A percentile compares a stretch with the other conserved stretches of the same genome.
Conservation (phyloP, 768 basidiomycete species). For the Russula abietina region DNA sequence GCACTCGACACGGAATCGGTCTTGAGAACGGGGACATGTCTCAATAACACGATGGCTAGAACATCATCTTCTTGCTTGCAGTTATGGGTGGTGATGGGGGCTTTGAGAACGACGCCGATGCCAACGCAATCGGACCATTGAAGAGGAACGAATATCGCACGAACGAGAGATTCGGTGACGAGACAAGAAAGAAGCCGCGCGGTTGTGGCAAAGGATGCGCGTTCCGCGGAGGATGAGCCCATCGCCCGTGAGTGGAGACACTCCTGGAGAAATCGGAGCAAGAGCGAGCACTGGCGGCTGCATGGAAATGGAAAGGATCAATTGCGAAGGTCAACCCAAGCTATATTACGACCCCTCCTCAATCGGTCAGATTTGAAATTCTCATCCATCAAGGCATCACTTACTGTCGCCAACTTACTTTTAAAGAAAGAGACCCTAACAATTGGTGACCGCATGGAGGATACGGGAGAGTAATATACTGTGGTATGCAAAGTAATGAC, state of each 20-base stretch:
- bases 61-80: constrained; percentile 34
- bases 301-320: too few relatives aligned
- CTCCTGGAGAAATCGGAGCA: not conserved
- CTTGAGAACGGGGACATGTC: constrained; percentile 43
- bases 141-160: constrained; percentile 43
- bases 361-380: too few relatives aligned
- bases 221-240: constrained; percentile 9
- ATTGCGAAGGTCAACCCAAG: not conserved
- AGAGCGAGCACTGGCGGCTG: not conserved
- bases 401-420: too few relatives aligned
- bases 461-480: not conserved
- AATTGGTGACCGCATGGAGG: too few relatives aligned
- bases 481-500: too few relatives aligned
- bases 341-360: too few relatives aligned
- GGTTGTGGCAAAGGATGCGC: constrained; percentile 43
- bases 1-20: constrained; percentile 26
- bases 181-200: constrained; percentile 52
- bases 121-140: constrained; percentile 34
- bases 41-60: constrained; percentile 44
- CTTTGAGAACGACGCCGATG: constrained; percentile 38
- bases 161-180: constrained; percentile 49
- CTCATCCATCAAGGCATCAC: too few relatives aligned
- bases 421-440: too few relatives aligned
- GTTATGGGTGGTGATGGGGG: constrained; percentile 16
- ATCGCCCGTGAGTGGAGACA: not conserved